Evolutionary conservation across 2,329 filamentous ascomycete genomes (phyloP).

Genomic region (Diplodia sapinea): DNA sequence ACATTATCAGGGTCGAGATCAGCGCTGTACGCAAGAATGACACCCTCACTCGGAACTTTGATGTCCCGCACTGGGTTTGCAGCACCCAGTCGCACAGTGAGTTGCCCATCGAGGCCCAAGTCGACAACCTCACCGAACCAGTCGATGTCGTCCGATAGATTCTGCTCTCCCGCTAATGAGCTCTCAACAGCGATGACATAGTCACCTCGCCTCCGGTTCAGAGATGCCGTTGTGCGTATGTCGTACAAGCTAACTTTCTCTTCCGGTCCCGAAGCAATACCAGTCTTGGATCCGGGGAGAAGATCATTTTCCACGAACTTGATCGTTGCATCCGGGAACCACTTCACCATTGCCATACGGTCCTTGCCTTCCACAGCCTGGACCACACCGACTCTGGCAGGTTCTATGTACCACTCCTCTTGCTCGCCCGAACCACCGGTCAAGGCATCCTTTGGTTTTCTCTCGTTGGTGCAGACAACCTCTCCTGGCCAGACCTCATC

Average conservation of each 20-base stretch:
- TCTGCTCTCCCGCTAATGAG: conserved; percentile 7
- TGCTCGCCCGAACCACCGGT: conserved; percentile 33
- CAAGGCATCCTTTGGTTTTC: conserved; percentile 19
- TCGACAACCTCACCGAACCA: conserved; percentile 66
- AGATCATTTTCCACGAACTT: conserved; percentile 46
- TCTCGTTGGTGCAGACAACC: conserved; percentile 57
- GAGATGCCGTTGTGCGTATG: conserved; percentile 55
- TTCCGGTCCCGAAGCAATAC: conserved; percentile 48
- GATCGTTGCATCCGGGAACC: conserved; percentile 51
- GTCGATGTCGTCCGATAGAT: conserved; percentile 40
- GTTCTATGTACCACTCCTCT: conserved; percentile 46
- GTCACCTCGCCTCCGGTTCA: conserved; percentile 59
- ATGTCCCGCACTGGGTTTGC: conserved; percentile 58
- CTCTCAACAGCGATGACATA: conserved; percentile 55
- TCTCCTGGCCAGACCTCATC: conserved; percentile 65
- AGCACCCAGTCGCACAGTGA: conserved; percentile 61
- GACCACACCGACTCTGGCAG: conserved; percentile 61
- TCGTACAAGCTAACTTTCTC: conserved; percentile 66
- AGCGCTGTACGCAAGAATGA: conserved; percentile 55
- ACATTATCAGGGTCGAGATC: conserved; percentile 47
- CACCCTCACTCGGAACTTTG: conserved; percentile 54
- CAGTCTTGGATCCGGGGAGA: conserved; percentile 47
- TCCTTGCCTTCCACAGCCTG: conserved; percentile 62
- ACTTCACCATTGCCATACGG: conserved; percentile 61
- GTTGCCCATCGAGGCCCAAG: conserved; percentile 58